These are phyloP conservation scores for Hanseniaspora occidentalis DNA, from an alignment of 805 yeast genomes.

Conservation along the genomic window DNA sequence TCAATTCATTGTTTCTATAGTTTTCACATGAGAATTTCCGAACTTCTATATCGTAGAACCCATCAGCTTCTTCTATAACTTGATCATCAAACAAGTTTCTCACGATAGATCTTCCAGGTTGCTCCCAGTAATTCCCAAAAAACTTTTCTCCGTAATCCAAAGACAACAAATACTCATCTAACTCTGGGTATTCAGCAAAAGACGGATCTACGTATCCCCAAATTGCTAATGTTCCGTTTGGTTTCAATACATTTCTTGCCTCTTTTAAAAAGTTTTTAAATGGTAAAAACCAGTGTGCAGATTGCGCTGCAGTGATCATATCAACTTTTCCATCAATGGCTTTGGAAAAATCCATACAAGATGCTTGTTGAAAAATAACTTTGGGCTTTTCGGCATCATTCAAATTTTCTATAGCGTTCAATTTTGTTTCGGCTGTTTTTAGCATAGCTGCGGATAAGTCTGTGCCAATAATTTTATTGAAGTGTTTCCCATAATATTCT, in stretches of 20 bases:
- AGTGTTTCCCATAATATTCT: slow-evolving; percentile 15
- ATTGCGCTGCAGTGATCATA: slow-evolving; percentile 67
- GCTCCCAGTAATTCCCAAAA: slow-evolving; percentile 72
- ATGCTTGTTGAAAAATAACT: slow-evolving; percentile 10
- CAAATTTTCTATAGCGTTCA: background rate
- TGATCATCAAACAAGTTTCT: slow-evolving; percentile 26
- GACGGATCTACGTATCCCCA: slow-evolving; percentile 76
- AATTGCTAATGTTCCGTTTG: slow-evolving; percentile 53
- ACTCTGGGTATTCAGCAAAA: slow-evolving; percentile 37
- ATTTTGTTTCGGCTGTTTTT: slow-evolving; percentile 27
- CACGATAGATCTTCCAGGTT: slow-evolving; percentile 59
- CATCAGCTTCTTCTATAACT: slow-evolving; percentile 11
- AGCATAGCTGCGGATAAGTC: slow-evolving; percentile 54
- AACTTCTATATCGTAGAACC: slow-evolving; percentile 30
- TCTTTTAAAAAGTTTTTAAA: slow-evolving; percentile 40
- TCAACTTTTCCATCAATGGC: slow-evolving; percentile 37
- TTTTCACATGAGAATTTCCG: slow-evolving; percentile 16
- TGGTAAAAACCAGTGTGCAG: slow-evolving; percentile 69
- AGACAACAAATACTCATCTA: slow-evolving; percentile 40
- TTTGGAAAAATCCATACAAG: slow-evolving; percentile 16
- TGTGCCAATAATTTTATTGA: slow-evolving; percentile 44
- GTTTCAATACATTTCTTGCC: slow-evolving; percentile 34
- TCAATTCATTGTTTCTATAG: slow-evolving; percentile 10
- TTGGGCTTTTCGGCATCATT: slow-evolving; percentile 5
- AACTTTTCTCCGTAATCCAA: slow-evolving; percentile 34